Base-by-base conservation (phyloP, 1,284 basidiomycete genomes). In the Moniliella sp. region DNA sequence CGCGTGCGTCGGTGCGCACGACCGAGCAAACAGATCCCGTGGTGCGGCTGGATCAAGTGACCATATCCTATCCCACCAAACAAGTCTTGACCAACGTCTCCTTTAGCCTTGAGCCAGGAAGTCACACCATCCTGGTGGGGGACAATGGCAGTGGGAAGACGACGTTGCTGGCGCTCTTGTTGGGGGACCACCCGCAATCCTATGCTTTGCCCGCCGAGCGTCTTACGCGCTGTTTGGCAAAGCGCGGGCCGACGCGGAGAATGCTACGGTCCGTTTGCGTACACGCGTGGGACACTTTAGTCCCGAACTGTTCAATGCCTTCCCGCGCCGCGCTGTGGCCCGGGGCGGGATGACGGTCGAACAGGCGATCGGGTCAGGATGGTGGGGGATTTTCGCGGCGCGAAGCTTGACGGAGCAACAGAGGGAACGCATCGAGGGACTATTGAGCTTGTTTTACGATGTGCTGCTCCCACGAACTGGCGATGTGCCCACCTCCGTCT, bases 111-210 rank as follows among this genome's bases (percentile, higher is more conserved):
- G 28, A 7, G 28, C 54, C 49, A 0, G 41, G 39, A 8, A 29
- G 35, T 2, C 34, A 47, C 2, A 35, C 45, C 27, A 35, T 53
- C 1, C 39, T 55, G 4, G 42, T 39, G 18, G 81, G 56, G 11
- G 50, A 50, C 27, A 59, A 57, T 30, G 56, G 56, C 3, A 82
- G 80, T 0, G 88, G 88, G 1, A 97, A 97, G 64, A 88, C 86
- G 0, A 94, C 88, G 0, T 71, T 94, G 1, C 68, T 93, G n/a
- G 76, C 86, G 3, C 62, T 94, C 18, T 65, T 97, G 23, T 80
- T 83, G 0, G 88, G 88, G 15, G 82, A 88, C 50, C 88, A 94
- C 60, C 86, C 88, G 0, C 80, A 81, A 42, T 88, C 84, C 0
- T 94, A 76, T 63, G 61, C 64, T 62, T 64, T 74, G 32, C 61